These are phyloP conservation scores for Cyclotella sp. DNA, from an alignment of 108 stramenopile species.

Conservation along the genomic window DNA sequence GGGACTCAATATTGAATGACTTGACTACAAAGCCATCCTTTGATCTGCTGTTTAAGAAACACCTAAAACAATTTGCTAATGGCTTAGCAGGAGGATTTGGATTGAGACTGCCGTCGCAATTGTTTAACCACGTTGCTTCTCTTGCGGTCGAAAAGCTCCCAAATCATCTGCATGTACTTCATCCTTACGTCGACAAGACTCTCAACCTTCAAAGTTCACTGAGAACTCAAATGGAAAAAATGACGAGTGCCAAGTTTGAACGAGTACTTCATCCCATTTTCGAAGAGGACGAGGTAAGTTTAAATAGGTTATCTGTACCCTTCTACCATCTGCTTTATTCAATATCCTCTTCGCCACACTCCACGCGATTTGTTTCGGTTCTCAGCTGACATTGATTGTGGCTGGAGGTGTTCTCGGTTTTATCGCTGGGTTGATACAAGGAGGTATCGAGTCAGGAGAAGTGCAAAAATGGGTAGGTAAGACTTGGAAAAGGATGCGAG, in stretches of 20 bases:
- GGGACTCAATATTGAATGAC: slow-evolving; percentile 81
- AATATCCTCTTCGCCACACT: not conserved
- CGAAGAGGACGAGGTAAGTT: slow-evolving; percentile 89
- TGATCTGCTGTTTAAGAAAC: slow-evolving; percentile 56
- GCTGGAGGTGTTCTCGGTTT: slow-evolving; percentile 94
- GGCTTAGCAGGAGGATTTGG: slow-evolving; percentile 62
- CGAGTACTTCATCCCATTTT: slow-evolving; percentile 94
- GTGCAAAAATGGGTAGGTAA: slow-evolving; percentile 16
- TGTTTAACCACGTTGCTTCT: slow-evolving; percentile 50
- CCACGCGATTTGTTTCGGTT: not conserved
- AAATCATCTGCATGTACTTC: slow-evolving; percentile 74
- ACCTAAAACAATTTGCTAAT: slow-evolving; percentile 64
- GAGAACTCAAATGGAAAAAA: slow-evolving; percentile 81
- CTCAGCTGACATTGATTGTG: slow-evolving; percentile 83
- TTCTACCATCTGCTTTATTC: not conserved
- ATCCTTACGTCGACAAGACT: slow-evolving; percentile 83
- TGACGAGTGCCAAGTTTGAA: slow-evolving; percentile 92
- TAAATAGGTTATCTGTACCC: not conserved
- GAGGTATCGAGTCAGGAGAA: slow-evolving; percentile 79
- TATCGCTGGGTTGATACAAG: slow-evolving; percentile 86
- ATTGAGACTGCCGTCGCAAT: slow-evolving; percentile 48
- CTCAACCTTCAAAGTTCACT: slow-evolving; percentile 84
- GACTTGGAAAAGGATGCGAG: not conserved
- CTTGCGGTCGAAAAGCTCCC: slow-evolving; percentile 72
- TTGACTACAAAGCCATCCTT: slow-evolving; percentile 73